Evolutionary conservation across 2,329 filamentous ascomycete genomes (phyloP).

Genomic region (Cryphonectria naterciae): DNA sequence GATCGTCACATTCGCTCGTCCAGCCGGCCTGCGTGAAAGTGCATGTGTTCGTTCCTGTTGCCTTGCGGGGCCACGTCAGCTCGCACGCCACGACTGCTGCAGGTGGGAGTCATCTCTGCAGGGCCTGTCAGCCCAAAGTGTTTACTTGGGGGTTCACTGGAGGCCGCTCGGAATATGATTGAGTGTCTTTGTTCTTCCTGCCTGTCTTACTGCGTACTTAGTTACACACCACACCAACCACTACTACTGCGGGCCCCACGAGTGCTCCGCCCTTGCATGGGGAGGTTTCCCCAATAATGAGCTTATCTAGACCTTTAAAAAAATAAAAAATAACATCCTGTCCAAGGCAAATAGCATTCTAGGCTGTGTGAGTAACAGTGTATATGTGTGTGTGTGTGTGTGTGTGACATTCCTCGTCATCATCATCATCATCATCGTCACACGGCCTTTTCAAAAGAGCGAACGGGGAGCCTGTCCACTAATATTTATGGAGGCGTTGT

Average conservation of each 20-base stretch:
- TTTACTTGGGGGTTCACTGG: background rate
- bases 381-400: too few species aligned
- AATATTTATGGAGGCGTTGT: background rate
- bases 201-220: constrained; percentile 15
- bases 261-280: constrained; percentile 4
- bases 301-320: constrained; percentile 20
- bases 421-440: background rate
- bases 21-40: background rate
- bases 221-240: background rate
- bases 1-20: background rate
- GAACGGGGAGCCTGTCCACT: background rate
- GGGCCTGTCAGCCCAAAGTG: constrained; percentile 17
- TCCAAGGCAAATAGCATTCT: constrained; percentile 3
- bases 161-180: background rate
- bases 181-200: background rate
- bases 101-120: constrained; percentile 21
- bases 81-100: constrained; percentile 22
- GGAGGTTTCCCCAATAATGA: constrained; percentile 19
- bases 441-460: background rate
- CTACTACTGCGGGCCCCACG: background rate
- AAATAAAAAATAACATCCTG: background rate
- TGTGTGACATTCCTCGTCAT: constrained; percentile 9
- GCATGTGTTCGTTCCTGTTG: constrained; percentile 12
- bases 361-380: constrained; percentile 16
- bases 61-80: constrained; percentile 32